Conservation (phyloP, 2,329 filamentous ascomycete species). For the Sporothrix brasiliensis region DNA sequence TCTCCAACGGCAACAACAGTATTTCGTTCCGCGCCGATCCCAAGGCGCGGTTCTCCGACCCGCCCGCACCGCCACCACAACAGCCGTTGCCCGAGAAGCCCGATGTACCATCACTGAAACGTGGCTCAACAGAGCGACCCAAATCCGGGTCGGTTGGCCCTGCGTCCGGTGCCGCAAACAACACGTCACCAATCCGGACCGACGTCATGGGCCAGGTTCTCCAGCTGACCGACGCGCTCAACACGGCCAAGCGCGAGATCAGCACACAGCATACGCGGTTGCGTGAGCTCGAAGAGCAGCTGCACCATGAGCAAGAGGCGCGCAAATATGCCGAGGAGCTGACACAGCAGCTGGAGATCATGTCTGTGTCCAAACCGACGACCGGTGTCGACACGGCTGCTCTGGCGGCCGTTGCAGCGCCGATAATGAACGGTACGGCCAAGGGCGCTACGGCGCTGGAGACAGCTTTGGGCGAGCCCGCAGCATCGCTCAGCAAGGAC, state of each 20-base stretch:
- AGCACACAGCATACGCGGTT: constrained; percentile 80
- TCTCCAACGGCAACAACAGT: constrained; percentile 54
- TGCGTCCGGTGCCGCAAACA: constrained; percentile 40
- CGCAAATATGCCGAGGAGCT: constrained; percentile 83
- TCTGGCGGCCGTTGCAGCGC: not conserved
- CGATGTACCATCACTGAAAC: constrained; percentile 73
- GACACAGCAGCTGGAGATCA: constrained; percentile 64
- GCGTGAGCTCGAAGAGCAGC: constrained; percentile 75
- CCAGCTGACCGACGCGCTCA: constrained; percentile 81
- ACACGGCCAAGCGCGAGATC: constrained; percentile 81
- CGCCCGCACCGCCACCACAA: constrained; percentile 88
- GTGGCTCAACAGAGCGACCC: constrained; percentile 73
- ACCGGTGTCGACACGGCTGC: not conserved
- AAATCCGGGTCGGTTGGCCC: constrained; percentile 52
- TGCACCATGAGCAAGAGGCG: constrained; percentile 78
- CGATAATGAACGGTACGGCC: constrained; percentile 46
- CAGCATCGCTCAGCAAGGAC: not conserved
- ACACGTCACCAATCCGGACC: constrained; percentile 61
- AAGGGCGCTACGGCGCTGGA: constrained; percentile 48
- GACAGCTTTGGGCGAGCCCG: constrained; percentile 52
- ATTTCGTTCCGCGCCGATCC: constrained; percentile 68
- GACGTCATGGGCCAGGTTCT: constrained; percentile 73
- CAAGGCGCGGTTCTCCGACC: constrained; percentile 86
- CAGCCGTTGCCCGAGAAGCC: constrained; percentile 94
- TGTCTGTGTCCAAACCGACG: not conserved